Percentiles rank a stretch among this genome's conserved stretches.
Evolutionary conservation across 192 early-diverging fungal genomes (phyloP).

Genomic region (Coemansia sp.): DNA sequence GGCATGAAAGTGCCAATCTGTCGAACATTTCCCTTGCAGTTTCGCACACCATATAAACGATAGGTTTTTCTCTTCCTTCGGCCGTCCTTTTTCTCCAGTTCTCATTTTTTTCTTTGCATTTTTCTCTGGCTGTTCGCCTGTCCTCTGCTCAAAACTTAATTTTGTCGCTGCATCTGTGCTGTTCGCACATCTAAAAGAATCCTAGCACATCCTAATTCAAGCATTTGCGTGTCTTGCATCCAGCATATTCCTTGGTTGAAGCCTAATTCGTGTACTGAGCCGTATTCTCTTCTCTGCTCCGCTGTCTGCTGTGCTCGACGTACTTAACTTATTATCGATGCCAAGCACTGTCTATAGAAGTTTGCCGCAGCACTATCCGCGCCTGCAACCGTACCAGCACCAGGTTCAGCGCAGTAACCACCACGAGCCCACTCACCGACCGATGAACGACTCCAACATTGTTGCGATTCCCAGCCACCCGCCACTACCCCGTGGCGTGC

Average conservation of each 20-base stretch:
- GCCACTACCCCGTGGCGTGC: conserved; percentile 37
- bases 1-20: not conserved
- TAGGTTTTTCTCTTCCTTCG: not conserved
- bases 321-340: too few relatives aligned
- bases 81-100: too few relatives aligned
- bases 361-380: too few relatives aligned
- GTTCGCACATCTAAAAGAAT: not conserved
- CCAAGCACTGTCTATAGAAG: too few relatives aligned
- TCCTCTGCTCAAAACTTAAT: not conserved
- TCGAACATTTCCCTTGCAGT: not conserved
- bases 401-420: not conserved
- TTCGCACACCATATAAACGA: not conserved
- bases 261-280: too few relatives aligned
- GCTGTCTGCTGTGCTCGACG: too few relatives aligned
- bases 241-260: too few relatives aligned
- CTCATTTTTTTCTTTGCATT: not conserved
- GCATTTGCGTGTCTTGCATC: not conserved
- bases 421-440: not conserved
- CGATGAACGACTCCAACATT: conserved; percentile 29
- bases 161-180: not conserved
- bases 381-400: not conserved
- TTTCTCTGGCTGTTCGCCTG: too few relatives aligned
- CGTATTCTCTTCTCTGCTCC: too few relatives aligned
- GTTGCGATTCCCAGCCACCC: conserved; percentile 45
- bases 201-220: not conserved